phyloP scores from a whole-genome alignment of 1,284 basidiomycete genomes.

The Lignosus rhinocerotis region DNA sequence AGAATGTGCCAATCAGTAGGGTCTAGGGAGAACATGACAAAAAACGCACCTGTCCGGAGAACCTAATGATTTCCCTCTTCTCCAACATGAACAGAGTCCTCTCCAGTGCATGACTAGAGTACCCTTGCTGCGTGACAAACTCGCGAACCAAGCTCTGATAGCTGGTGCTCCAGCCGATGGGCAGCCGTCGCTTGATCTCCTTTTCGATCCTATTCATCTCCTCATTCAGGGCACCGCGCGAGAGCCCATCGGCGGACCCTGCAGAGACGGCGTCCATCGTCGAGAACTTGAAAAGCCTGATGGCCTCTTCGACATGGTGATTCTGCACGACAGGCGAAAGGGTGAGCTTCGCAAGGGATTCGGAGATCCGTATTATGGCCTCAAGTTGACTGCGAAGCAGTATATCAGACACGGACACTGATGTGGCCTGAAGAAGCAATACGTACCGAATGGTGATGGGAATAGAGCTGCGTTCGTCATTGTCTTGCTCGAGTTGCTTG shows the following conservation, averaged over 20 bases:
- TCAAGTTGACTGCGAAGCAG: slow-evolving; percentile 81
- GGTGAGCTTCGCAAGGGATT: slow-evolving; percentile 94
- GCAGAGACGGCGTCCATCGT: slow-evolving; percentile 99
- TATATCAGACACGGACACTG: neutral
- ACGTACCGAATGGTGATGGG: slow-evolving; percentile 95
- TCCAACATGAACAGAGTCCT: slow-evolving; percentile 91
- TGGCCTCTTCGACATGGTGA: slow-evolving; percentile 98
- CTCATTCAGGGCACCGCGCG: slow-evolving; percentile 89
- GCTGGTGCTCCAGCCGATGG: slow-evolving; percentile 96
- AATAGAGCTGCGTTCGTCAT: slow-evolving; percentile 96
- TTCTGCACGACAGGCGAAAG: slow-evolving; percentile 85
- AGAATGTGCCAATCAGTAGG: neutral
- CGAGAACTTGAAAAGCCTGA: slow-evolving; percentile 96
- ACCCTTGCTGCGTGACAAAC: slow-evolving; percentile 93
- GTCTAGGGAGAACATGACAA: slow-evolving; percentile 1
- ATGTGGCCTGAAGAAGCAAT: neutral
- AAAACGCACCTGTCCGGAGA: slow-evolving; percentile 68
- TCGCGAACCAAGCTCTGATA: slow-evolving; percentile 94
- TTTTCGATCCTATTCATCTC: slow-evolving; percentile 94
- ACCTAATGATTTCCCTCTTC: slow-evolving; percentile 92
- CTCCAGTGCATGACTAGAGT: slow-evolving; percentile 90
- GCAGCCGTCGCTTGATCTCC: slow-evolving; percentile 85
- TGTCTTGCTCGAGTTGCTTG: slow-evolving; percentile 95
- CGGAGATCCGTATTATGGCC: slow-evolving; percentile 98
- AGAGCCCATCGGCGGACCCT: slow-evolving; percentile 89